Percentiles rank a stretch among this genome's conserved stretches.
Conservation (phyloP, 208 protist genomes). For the Trypanosoma rangeli region DNA sequence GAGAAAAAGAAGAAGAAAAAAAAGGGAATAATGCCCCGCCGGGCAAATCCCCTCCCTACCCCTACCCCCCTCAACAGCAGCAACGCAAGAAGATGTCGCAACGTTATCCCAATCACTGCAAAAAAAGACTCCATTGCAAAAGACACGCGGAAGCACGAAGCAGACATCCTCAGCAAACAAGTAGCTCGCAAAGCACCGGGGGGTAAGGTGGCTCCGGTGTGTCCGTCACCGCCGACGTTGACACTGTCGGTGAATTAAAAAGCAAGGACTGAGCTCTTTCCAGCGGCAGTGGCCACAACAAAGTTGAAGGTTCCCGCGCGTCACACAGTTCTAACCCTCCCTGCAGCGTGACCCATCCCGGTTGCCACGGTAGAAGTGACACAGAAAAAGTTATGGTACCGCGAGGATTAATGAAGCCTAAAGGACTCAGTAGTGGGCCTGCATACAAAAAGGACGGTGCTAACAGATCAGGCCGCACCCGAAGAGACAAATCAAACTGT, state of each 20-base stretch:
- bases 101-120: neutral
- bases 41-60: neutral
- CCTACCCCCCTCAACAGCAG: too few species aligned
- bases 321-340: slow-evolving; percentile 57
- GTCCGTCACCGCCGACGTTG: slow-evolving; percentile 16
- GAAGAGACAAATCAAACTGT: slow-evolving; percentile 48
- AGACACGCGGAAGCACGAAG: neutral
- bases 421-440: slow-evolving; percentile 43
- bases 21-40: neutral
- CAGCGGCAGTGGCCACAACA: slow-evolving; percentile 49
- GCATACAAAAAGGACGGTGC: slow-evolving; percentile 61
- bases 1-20: slow-evolving; percentile 23
- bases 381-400: slow-evolving; percentile 37
- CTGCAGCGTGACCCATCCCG: slow-evolving; percentile 47
- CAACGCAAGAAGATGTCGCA: neutral
- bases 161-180: slow-evolving; percentile 36
- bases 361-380: slow-evolving; percentile 62
- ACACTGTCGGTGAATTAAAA: neutral
- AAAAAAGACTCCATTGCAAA: slow-evolving; percentile 9
- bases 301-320: slow-evolving; percentile 26
- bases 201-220: slow-evolving; percentile 27
- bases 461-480: slow-evolving; percentile 64
- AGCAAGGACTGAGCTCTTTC: slow-evolving; percentile 15
- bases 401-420: slow-evolving; percentile 36
- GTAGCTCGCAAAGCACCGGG: slow-evolving; percentile 40